phyloP scores from a whole-genome alignment of 805 yeast genomes.

The Saccharomyces kudriavzevii region DNA sequence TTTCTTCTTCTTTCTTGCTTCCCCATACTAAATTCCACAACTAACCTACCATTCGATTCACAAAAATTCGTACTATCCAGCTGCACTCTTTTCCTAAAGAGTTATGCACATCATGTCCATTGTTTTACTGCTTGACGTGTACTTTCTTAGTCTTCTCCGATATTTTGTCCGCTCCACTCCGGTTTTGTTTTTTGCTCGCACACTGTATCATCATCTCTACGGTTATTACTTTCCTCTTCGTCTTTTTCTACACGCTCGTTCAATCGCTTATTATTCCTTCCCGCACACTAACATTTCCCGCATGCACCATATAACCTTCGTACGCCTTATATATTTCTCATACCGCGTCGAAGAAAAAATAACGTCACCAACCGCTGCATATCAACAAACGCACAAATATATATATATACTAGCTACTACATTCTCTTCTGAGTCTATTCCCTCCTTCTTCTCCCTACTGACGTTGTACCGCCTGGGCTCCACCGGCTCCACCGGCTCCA shows the following conservation, averaged over 20 bases:
- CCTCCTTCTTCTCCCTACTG: background rate
- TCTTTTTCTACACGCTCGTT: background rate
- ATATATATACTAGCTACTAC: background rate
- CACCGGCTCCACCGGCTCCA: too few relatives aligned
- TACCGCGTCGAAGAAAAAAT: background rate
- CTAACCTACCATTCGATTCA: background rate
- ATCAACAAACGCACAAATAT: background rate
- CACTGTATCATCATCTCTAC: constrained; percentile 3
- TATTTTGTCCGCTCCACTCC: background rate
- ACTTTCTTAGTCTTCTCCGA: background rate
- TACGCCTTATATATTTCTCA: background rate
- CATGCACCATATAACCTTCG: background rate
- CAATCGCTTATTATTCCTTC: background rate
- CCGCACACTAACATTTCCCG: constrained; percentile 4
- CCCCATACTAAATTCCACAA: background rate
- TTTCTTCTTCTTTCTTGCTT: background rate
- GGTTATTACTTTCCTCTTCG: background rate
- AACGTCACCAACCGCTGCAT: background rate
- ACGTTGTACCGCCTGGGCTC: too few relatives aligned
- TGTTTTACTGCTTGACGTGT: background rate
- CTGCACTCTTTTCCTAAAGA: background rate
- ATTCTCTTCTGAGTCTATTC: too few relatives aligned
- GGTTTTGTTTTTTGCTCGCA: background rate
- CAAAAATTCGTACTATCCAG: background rate
- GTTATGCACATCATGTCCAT: background rate